These are phyloP conservation scores for Parsonsia alboflavescens DNA, from an alignment of 257 asterid species.

Conservation along the genomic window DNA sequence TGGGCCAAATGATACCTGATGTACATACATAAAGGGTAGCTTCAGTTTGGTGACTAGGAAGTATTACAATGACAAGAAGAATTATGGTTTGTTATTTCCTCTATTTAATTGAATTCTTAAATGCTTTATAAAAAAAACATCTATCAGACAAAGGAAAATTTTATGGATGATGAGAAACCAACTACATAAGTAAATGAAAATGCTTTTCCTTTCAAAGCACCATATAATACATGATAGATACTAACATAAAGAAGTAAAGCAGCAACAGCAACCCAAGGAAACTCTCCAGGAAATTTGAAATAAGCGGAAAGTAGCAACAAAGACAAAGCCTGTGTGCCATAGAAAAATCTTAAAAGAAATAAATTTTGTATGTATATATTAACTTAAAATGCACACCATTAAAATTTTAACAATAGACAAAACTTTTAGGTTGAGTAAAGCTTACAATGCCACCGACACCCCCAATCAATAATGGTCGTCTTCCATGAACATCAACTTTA, in stretches of 20 bases:
- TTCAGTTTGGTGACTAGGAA: too few relatives aligned
- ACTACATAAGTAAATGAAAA: background rate
- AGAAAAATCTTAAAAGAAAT: too few relatives aligned
- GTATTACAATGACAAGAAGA: background rate
- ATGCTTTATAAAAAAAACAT: background rate
- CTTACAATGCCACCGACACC: too few relatives aligned
- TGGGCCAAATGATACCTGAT: too few relatives aligned
- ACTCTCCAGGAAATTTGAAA: constrained; percentile 87
- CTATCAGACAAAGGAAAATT: background rate
- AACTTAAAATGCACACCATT: background rate
- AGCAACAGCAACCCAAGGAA: constrained; percentile 84
- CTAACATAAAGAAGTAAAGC: constrained; percentile 95
- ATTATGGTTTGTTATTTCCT: background rate
- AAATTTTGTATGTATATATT: too few relatives aligned
- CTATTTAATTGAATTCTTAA: too few relatives aligned
- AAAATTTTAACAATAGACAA: constrained; percentile 4
- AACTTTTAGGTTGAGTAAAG: constrained; percentile 10
- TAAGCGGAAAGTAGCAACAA: constrained; percentile 91
- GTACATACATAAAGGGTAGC: too few relatives aligned
- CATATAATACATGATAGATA: constrained; percentile 72
- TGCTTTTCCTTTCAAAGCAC: background rate
- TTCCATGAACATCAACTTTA: constrained; percentile 92
- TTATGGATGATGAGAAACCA: background rate
- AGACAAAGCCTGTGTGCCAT: constrained; percentile 69
- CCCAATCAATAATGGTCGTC: constrained; percentile 87